Base-by-base conservation (phyloP, 176 grass and related monocot species). In the Areca catechu region DNA sequence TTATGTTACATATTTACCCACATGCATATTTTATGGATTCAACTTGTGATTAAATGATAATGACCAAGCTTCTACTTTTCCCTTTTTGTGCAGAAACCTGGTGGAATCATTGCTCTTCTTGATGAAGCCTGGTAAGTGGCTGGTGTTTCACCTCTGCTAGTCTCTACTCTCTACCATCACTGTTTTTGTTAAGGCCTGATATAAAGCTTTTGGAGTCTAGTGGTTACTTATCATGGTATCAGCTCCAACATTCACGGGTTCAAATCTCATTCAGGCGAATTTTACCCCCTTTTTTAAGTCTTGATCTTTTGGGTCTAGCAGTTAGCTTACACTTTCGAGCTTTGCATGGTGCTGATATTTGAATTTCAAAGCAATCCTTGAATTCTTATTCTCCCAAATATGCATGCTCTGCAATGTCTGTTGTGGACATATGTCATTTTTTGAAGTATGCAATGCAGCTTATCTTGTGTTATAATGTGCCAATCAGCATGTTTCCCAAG, bases 121-220 rank as follows among this genome's bases (percentile, higher is more conserved):
- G 94, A 98, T 81, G 94, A 98, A 85, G 94, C 94, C 75, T 98
- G 94, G 94, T 98, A 89, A 78, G 80, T 70, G 72, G 62, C 63
- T 50, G 51, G 55, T 37, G 5, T 19, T 23, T 50, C 17, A 23
- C 55, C 21, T 62, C 3, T 72, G 55, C 49, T 34, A 63, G 55
- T 54, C 52, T 22, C 63, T 28, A 29, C 58, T 54, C 52, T 22
- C 63, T 28, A 29, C 58, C 48, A 59, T 48, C 7, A 43, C 34
- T 12, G 9, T 43, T 43, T 10, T 12, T 43, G 34, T 43, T 43
- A 12, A 12, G 34, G 34, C 34, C 10, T 43, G 34, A 43, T 43
- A 12, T 43, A 12, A 12, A 14, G 7, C 9, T 37, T 37, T 37
- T 37, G 9, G 34, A 12, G 34, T 37, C 9, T 37, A 12, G 9